Evolutionary conservation across 1,139 yeast species (phyloP).

Genomic region (Martiniozyma asiatica): DNA sequence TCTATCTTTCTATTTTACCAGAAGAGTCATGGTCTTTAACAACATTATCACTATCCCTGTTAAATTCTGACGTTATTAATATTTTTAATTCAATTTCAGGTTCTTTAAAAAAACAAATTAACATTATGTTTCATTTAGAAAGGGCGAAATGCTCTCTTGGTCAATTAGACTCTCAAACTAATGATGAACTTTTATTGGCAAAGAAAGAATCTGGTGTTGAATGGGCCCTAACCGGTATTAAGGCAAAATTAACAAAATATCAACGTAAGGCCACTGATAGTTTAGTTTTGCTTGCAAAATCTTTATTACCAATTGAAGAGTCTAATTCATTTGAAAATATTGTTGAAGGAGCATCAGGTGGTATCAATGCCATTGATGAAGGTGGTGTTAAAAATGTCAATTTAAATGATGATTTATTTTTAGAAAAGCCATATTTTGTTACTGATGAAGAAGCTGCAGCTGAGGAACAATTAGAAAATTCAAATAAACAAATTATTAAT

Average conservation of each 20-base stretch:
- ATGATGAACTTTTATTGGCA: slow-evolving; percentile 41
- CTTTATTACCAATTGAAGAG: slow-evolving; percentile 21
- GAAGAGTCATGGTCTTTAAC: slow-evolving; percentile 43
- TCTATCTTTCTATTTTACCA: slow-evolving; percentile 46
- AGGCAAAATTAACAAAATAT: slow-evolving; percentile 77
- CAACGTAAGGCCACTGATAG: slow-evolving; percentile 65
- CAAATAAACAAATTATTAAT: slow-evolving; percentile 1
- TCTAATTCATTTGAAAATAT: too few species aligned
- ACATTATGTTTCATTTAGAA: slow-evolving; percentile 49
- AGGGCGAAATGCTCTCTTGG: slow-evolving; percentile 50
- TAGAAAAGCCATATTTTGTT: slow-evolving; percentile 65
- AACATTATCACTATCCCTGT: slow-evolving; percentile 29
- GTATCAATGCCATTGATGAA: slow-evolving; percentile 28
- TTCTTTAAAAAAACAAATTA: slow-evolving; percentile 22
- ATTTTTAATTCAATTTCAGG: slow-evolving; percentile 21
- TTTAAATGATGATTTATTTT: slow-evolving; percentile 64
- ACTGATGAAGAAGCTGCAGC: slow-evolving; percentile 29
- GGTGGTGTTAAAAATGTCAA: slow-evolving; percentile 48
- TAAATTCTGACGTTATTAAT: slow-evolving; percentile 26
- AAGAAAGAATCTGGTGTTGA: slow-evolving; percentile 47
- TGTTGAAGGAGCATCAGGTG: too few species aligned
- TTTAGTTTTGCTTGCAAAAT: slow-evolving; percentile 68
- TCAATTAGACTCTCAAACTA: slow-evolving; percentile 45
- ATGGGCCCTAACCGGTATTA: slow-evolving; percentile 71
- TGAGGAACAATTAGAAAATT: slow-evolving; percentile 7